Evolutionary conservation across 75 land plant species (phyloP), one percentile per base, ranked within the genome.

Genomic region (Selaginella moellendorffii): DNA sequence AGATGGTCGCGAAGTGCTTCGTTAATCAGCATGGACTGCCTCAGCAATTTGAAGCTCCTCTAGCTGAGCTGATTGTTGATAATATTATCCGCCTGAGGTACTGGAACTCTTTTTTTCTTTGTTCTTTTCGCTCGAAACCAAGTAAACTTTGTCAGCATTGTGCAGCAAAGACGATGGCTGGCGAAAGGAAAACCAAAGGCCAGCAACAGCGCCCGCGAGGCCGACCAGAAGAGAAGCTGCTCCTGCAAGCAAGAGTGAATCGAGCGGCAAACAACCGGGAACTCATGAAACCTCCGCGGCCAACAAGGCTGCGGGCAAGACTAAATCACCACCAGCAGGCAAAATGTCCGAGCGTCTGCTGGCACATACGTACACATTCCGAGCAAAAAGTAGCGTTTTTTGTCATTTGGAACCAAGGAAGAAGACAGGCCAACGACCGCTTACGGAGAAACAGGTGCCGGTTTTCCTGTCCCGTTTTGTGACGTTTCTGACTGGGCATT

Each of bases 1-100:
- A 56, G 59, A 56, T 56, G 59, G 59, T 56, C 19, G 19, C 59
- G n/a, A 56, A 56, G 59, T 8, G 59, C 17, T 56, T 56, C 19
- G 24, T 56, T 21, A 56, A 21, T 19, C 17, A 56, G 24, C 59
- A 56, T 56, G 24, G 24, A 21, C 59, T 56, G 2, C 59, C 23
- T 24, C 21, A 56, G 9, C 23, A 56, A 21, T 56, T 56, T 56
- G 59, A 56, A 56, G 59, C 59, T 19, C 59, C 59, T 56, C 19
- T 56, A 56, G 59, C 59, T 8, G 59, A 56, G 59, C 59, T 56
- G 8, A 56, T 56, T 56, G 59, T 56, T 56, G 59, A 56, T 8
- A 56, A 56, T 19, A 56, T 56, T 24, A 56, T 24, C 5, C 59
- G 59, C 19, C 21, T 56, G 8, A 56, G 59, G 59, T 56, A 56